These are phyloP conservation scores for Flagelloscypha sp. DNA, from an alignment of 768 basidiomycete species.

Conservation along the genomic window DNA sequence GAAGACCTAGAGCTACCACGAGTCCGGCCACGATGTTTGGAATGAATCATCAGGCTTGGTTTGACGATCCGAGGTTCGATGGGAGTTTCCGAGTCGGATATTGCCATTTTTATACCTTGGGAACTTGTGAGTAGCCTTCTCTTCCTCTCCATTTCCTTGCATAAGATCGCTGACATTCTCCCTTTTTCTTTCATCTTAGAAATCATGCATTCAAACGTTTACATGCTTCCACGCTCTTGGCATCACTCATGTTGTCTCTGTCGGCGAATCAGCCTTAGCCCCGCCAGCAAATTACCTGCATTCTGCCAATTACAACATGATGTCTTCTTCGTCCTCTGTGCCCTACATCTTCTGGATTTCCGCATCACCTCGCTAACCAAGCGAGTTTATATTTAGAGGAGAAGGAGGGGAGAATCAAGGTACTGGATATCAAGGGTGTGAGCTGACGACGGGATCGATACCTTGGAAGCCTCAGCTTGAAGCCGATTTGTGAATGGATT, in stretches of 20 bases:
- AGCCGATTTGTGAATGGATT: conserved; percentile 89
- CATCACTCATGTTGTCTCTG: conserved; percentile 94
- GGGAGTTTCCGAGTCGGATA: conserved; percentile 91
- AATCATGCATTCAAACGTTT: conserved; percentile 91
- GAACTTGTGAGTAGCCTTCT: conserved; percentile 62
- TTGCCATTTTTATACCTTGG: conserved; percentile 91
- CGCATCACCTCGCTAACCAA: conserved; percentile 28
- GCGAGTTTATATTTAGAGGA: conserved; percentile 86
- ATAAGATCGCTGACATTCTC: not conserved
- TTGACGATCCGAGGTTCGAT: conserved; percentile 87
- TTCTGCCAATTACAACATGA: conserved; percentile 3
- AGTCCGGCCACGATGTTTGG: conserved; percentile 58
- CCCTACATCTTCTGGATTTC: conserved; percentile 17
- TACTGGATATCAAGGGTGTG: conserved; percentile 85
- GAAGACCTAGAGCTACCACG: conserved; percentile 64
- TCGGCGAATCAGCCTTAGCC: conserved; percentile 88
- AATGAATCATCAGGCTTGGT: conserved; percentile 84
- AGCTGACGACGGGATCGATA: conserved; percentile 97
- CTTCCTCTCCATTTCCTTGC: conserved; percentile 7
- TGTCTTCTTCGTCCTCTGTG: conserved; percentile 11
- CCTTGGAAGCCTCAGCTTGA: conserved; percentile 82
- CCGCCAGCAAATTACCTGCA: conserved; percentile 54
- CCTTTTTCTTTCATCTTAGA: conserved; percentile 31
- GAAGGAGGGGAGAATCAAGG: conserved; percentile 81
- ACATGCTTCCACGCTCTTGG: conserved; percentile 94